Evolutionary conservation across 305 asterid species (phyloP).

Genomic region (Striga hermonthica): DNA sequence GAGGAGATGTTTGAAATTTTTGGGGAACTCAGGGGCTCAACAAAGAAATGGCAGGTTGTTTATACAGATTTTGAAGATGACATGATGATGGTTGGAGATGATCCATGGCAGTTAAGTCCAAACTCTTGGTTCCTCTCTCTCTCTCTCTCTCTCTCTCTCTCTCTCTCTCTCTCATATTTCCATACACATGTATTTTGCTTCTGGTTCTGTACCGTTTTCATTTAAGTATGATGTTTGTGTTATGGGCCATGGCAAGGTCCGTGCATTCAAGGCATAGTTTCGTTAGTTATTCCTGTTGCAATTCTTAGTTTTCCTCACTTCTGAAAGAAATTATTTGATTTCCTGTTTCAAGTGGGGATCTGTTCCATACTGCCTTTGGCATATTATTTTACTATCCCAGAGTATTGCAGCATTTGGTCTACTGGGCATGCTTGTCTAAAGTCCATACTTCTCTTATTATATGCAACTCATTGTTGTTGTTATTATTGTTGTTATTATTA

Average conservation of each 20-base stretch:
- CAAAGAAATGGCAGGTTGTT: conserved; percentile 92
- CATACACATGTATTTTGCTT: too few species aligned
- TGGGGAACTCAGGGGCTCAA: conserved; percentile 68
- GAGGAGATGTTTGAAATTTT: conserved; percentile 87
- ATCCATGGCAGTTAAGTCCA: conserved; percentile 83
- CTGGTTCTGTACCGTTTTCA: too few species aligned
- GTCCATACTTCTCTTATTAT: conserved; percentile 12
- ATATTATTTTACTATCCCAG: conserved; percentile 3
- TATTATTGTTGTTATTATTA: too few species aligned
- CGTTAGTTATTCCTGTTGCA: too few species aligned
- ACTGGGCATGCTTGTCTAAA: conserved; percentile 4
- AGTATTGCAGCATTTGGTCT: neutral
- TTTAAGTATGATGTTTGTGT: too few species aligned
- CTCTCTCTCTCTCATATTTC: too few species aligned
- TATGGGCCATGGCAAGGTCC: too few species aligned
- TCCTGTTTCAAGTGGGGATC: neutral
- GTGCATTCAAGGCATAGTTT: too few species aligned
- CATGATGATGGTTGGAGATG: conserved; percentile 99
- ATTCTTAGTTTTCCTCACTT: neutral
- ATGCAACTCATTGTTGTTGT: neutral
- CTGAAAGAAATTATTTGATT: neutral
- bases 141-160: too few species aligned
- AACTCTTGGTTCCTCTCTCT: neutral
- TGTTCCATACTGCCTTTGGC: neutral
- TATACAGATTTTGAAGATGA: conserved; percentile 95